Base-by-base conservation (phyloP, 768 basidiomycete genomes). In the Suillus subalutaceus region DNA sequence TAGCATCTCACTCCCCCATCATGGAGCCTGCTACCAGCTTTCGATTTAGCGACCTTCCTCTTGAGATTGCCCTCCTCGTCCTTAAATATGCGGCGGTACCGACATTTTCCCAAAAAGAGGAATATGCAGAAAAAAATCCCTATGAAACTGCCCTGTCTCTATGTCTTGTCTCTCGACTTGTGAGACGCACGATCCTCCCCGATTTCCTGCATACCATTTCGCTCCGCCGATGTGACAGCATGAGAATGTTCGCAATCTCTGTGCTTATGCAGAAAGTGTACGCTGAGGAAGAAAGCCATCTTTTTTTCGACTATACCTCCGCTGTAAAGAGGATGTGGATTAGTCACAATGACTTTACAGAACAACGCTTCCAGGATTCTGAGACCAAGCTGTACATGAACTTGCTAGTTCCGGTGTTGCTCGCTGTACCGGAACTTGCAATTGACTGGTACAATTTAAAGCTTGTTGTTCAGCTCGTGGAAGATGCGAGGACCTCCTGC, bases 11-110 rank as follows among this genome's bases (percentile, higher is more conserved):
- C 55, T n/a, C 20, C 6, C 37, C 13, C 15, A 3, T 57, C 37
- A 57, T 38, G n/a, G 13, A 38, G 13, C 4, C 13, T 23, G 6
- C 7, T 57, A 37, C n/a, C 7, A 63, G 43, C 40, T 68, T 71
- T 48, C 57, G 30, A 23, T 70, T 79, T 63, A 66, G 69, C 26
- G 58, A 61, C 23, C 75, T 80, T 58, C 74, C 79, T 15, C 68
- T 74, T 50, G 81, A 82, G 71, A 72, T 82, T 26, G 72, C 67
- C 48, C 73, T 78, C 53, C 73, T 76, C 53, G 76, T 82, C 60
- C 66, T 81, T 38, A 68, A 72, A 23, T 53, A 78, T 16, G 79
- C 79, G 7, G 69, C 77, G 2, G 56, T 68, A 6, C 77, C 78
- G 23, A 60, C 63, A 56, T 67, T 67, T 44, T 57, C 12, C 15